Evolutionary conservation across 306 rosid genomes (phyloP).

Genomic region (Prosopis cineraria): DNA sequence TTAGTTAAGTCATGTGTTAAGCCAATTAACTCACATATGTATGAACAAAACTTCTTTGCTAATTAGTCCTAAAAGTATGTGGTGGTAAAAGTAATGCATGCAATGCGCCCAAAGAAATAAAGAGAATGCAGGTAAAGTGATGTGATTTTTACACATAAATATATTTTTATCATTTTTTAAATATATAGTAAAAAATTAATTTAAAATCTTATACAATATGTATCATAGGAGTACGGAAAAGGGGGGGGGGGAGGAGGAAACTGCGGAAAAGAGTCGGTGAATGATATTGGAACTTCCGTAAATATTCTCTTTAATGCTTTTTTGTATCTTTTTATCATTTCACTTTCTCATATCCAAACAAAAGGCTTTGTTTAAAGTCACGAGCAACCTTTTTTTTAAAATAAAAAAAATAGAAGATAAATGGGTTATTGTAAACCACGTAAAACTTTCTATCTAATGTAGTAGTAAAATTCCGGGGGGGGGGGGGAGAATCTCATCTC

Average conservation of each 20-base stretch:
- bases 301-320: constrained; percentile 23
- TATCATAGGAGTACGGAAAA: background rate
- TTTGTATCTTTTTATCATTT: constrained; percentile 30
- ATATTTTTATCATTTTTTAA: background rate
- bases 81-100: background rate
- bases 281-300: constrained; percentile 28
- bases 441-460: no score
- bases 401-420: background rate
- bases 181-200: background rate
- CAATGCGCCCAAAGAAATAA: background rate
- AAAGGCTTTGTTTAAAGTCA: constrained; percentile 21
- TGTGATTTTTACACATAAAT: background rate
- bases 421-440: background rate
- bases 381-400: background rate
- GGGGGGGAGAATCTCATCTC: no score
- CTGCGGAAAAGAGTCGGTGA: constrained; percentile 24
- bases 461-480: no score
- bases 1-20: background rate
- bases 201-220: background rate
- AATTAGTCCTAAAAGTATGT: background rate
- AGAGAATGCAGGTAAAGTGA: background rate
- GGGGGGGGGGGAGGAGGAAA: constrained; percentile 29
- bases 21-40: background rate
- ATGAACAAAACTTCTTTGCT: background rate
- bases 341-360: constrained; percentile 27